Evolutionary conservation across 2,329 filamentous ascomycete species (phyloP), one percentile per base, ranked within the genome.

Genomic region (Exserohilum rostratum): DNA sequence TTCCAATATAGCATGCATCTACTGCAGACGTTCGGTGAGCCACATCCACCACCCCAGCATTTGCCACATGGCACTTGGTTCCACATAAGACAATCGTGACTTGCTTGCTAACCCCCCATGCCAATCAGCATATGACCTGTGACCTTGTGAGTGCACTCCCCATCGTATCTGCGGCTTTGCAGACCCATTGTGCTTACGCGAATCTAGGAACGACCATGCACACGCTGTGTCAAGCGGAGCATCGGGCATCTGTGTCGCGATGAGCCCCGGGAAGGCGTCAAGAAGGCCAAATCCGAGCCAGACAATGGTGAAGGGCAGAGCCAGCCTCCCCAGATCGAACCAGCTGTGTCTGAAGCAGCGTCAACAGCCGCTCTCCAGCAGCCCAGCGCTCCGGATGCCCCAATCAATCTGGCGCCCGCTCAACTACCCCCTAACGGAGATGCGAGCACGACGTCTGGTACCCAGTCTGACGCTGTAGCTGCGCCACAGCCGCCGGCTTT

Each of bases 161-260:
- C 35, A 39, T 53, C 34, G 33, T 61, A 35, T 49, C 54, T 37
- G 15, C 20, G 40, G 43, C 29, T 66, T 71, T 64, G 69, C 29
- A 61, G 61, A 62, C 75, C 77, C 62, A 77, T 72, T 35, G 35
- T 40, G 43, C 68, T 57, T 61, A 65, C 67, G 25, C 40, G 11
- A 65, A 73, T 70, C 69, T 77, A 96, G 91, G 91, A 96, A 81
- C 89, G 95, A 75, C 95, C 95, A 71, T 99, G 95, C 84, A 93
- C 91, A 70, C 87, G 95, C 79, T 99, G 95, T 82, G 91, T 98
- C 79, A 99, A 98, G 80, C 89, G 95, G 72, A 96, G 96, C 79
- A 99, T 99, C 76, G 95, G 93, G 69, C 95, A 99, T 78, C 84
- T 99, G 64, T 99, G 95, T 78, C 95, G 97, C 80, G 95, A 99